phyloP scores from a whole-genome alignment of 1,284 basidiomycete species.

The Marasmius tenuissimus region DNA sequence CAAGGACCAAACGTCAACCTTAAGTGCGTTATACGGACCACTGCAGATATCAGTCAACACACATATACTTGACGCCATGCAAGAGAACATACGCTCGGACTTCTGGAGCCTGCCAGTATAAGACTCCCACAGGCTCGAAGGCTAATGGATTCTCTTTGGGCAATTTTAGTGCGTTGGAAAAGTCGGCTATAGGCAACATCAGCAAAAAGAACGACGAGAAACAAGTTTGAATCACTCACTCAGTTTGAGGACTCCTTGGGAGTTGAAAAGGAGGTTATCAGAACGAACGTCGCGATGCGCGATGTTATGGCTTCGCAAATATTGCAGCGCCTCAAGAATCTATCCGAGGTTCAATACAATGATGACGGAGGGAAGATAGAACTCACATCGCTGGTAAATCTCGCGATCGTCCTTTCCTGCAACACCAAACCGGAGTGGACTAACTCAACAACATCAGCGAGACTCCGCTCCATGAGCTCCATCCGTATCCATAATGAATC shows the following conservation, averaged over 20 bases:
- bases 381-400: conserved; percentile 74
- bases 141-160: conserved; percentile 45
- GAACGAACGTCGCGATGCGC: conserved; percentile 80
- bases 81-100: conserved; percentile 51
- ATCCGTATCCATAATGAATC: conserved; percentile 79
- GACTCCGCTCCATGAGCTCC: conserved; percentile 82
- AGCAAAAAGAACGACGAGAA: conserved; percentile 2
- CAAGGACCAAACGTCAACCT: conserved; percentile 78
- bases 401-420: conserved; percentile 63
- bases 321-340: conserved; percentile 64
- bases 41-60: conserved; percentile 29
- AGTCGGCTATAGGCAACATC: conserved; percentile 56
- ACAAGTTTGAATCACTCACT: conserved; percentile 42
- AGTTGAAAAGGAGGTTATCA: conserved; percentile 73
- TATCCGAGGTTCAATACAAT: conserved; percentile 24
- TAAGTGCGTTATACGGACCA: conserved; percentile 69
- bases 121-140: conserved; percentile 62
- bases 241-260: conserved; percentile 68
- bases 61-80: not conserved
- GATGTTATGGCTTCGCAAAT: conserved; percentile 60
- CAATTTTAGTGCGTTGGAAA: conserved; percentile 69
- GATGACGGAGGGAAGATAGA: conserved; percentile 8
- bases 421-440: conserved; percentile 58
- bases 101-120: conserved; percentile 81
- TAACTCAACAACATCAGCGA: conserved; percentile 72